Conservation (phyloP, 805 yeast species). For the Monosporozyma servazzii region DNA sequence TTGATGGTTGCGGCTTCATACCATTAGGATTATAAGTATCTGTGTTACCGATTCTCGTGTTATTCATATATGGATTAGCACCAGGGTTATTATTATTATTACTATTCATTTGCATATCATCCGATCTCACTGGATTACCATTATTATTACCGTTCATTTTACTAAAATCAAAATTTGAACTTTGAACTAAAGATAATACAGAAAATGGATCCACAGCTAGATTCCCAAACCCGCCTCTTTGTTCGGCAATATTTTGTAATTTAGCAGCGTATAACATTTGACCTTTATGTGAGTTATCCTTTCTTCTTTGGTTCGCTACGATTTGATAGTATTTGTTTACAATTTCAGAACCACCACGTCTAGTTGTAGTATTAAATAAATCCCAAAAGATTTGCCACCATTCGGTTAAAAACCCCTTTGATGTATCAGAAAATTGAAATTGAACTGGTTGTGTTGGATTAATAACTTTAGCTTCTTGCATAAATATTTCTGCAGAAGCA, state of each 20-base stretch:
- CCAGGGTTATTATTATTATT: neutral
- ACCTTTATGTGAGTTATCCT: slow-evolving; percentile 41
- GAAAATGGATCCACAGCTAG: slow-evolving; percentile 23
- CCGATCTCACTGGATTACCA: neutral
- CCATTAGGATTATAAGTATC: neutral
- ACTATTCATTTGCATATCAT: neutral
- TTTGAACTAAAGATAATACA: neutral
- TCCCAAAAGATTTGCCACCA: slow-evolving; percentile 99
- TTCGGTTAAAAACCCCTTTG: slow-evolving; percentile 77
- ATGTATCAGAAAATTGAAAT: slow-evolving; percentile 45
- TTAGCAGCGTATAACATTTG: slow-evolving; percentile 36
- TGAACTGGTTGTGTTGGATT: slow-evolving; percentile 5
- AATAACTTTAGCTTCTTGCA: slow-evolving; percentile 65
- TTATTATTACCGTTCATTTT: neutral
- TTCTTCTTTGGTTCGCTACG: slow-evolving; percentile 50
- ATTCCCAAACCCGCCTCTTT: slow-evolving; percentile 29
- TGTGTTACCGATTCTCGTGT: neutral
- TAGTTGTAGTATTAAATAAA: slow-evolving; percentile 71
- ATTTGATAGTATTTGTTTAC: slow-evolving; percentile 67
- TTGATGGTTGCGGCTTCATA: neutral
- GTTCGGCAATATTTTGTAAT: slow-evolving; percentile 35
- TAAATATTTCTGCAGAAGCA: slow-evolving; percentile 64
- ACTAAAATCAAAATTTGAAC: neutral
- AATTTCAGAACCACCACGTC: slow-evolving; percentile 48
- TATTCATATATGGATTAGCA: neutral